Conservation (phyloP, 352 stramenopile species). For the Globisporangium canariense region DNA sequence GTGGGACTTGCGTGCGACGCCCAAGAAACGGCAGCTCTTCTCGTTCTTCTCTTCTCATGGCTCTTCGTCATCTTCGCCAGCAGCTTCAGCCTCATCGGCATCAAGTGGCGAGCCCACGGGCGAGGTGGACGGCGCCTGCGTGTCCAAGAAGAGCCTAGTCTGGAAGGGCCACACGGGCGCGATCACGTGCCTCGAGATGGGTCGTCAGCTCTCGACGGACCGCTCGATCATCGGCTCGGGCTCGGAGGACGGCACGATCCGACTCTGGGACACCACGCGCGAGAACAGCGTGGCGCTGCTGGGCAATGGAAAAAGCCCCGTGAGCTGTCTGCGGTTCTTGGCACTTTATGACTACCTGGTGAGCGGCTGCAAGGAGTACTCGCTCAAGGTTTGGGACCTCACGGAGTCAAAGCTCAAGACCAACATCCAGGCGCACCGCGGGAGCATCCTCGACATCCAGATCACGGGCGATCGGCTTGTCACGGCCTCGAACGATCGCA, state of each 20-base stretch:
- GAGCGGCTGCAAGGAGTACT: slow-evolving; percentile 44
- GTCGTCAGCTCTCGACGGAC: slow-evolving; percentile 55
- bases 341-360: slow-evolving; percentile 59
- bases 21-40: slow-evolving; percentile 58
- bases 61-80: background rate
- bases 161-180: slow-evolving; percentile 60
- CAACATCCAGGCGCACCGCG: slow-evolving; percentile 51
- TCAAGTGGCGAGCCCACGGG: slow-evolving; percentile 18
- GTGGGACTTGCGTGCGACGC: slow-evolving; percentile 65
- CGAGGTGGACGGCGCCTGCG: slow-evolving; percentile 49
- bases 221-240: slow-evolving; percentile 62
- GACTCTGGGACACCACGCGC: slow-evolving; percentile 71
- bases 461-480: slow-evolving; percentile 69
- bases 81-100: slow-evolving; percentile 13
- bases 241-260: slow-evolving; percentile 63
- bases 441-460: slow-evolving; percentile 59
- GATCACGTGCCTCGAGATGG: slow-evolving; percentile 71
- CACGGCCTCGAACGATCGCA: slow-evolving; percentile 69
- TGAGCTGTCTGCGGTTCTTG: slow-evolving; percentile 65
- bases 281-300: slow-evolving; percentile 57
- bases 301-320: slow-evolving; percentile 30
- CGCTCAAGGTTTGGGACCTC: slow-evolving; percentile 77
- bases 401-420: slow-evolving; percentile 45
- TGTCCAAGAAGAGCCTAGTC: slow-evolving; percentile 61
- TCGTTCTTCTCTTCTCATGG: slow-evolving; percentile 47